Conservation (phyloP, 345 rosid genomes). For the Bruguiera sexangula region DNA sequence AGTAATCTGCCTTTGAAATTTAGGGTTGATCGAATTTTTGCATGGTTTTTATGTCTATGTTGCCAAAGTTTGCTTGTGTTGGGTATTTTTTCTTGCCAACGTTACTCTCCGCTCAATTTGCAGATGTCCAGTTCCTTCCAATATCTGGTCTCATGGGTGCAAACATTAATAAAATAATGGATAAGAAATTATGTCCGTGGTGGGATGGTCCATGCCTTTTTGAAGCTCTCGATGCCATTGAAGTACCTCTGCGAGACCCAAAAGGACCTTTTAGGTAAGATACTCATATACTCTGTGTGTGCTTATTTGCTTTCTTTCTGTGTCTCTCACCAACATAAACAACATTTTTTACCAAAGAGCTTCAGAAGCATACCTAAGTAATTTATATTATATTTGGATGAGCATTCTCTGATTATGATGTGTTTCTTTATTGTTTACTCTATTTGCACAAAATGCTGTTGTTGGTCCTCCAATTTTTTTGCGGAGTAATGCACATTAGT, state of each 20-base stretch:
- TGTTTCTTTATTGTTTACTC: too few relatives aligned
- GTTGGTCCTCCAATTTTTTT: neutral
- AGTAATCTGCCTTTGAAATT: too few relatives aligned
- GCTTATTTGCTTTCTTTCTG: too few relatives aligned
- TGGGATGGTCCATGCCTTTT: conserved; percentile 89
- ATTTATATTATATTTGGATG: too few relatives aligned
- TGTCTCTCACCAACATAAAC: too few relatives aligned
- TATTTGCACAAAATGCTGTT: too few relatives aligned
- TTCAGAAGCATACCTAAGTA: too few relatives aligned
- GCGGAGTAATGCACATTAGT: neutral
- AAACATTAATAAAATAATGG: conserved; percentile 73
- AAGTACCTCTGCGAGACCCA: conserved; percentile 87
- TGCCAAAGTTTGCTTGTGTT: too few relatives aligned
- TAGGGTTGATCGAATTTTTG: neutral
- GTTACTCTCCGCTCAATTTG: conserved; percentile 19
- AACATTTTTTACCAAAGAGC: too few relatives aligned
- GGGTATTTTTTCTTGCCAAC: too few relatives aligned
- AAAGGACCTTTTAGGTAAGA: conserved; percentile 84
- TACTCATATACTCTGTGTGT: neutral
- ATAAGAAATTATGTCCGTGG: conserved; percentile 65
- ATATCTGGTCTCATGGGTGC: conserved; percentile 79
- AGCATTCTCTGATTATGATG: too few relatives aligned
- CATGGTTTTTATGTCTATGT: too few relatives aligned
- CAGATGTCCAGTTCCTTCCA: conserved; percentile 89
- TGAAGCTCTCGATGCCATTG: conserved; percentile 77